Evolutionary conservation across 2,329 filamentous ascomycete genomes (phyloP), one percentile per base, ranked within the genome.

Genomic region (Penicillium verrucosum): DNA sequence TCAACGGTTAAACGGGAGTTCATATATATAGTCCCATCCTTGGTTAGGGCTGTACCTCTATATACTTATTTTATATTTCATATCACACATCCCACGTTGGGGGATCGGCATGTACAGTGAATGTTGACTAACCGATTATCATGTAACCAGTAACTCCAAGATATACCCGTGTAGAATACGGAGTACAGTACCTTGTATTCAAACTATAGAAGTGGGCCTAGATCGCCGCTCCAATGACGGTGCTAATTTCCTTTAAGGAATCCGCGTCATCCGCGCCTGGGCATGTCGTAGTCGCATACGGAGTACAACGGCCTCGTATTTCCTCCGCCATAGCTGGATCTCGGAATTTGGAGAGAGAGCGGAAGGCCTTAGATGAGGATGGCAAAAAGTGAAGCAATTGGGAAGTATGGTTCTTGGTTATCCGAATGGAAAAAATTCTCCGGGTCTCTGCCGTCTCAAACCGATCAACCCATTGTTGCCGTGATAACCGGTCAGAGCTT

Each of bases 211-310:
- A 36, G 62, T 65, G 64, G 64, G 62, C 62, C 62, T 60, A n/a
- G 64, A 65, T 66, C 64, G 56, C 60, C 64, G 51, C 47, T 56
- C 42, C 56, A 51, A 65, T 65, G 62, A 62, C 62, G 62, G 64
- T 65, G 42, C 55, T 64, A 58, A 65, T 65, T 64, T 65, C 51
- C 51, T 60, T 51, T 34, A 34, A 54, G 44, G 54, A 54, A 57
- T 58, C 62, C 59, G 55, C 58, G 61, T 62, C 64, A 62, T 66
- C 58, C 58, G 58, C 62, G 32, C 56, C 54, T 62, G 56, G 30
- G 46, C 41, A 50, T 41, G 12, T 57, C 29, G 21, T 30, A 16
- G 41, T 51, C 32, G 48, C 48, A 49, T 45, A 50, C 25, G 7
- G 7, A 7, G 25, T 8, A 27, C 25, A 41, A 51, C 38, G 11